Percentiles rank a stretch among this genome's conserved stretches.
Conservation (phyloP, 768 basidiomycete genomes). For the Leucosporidium creatinivorum region DNA sequence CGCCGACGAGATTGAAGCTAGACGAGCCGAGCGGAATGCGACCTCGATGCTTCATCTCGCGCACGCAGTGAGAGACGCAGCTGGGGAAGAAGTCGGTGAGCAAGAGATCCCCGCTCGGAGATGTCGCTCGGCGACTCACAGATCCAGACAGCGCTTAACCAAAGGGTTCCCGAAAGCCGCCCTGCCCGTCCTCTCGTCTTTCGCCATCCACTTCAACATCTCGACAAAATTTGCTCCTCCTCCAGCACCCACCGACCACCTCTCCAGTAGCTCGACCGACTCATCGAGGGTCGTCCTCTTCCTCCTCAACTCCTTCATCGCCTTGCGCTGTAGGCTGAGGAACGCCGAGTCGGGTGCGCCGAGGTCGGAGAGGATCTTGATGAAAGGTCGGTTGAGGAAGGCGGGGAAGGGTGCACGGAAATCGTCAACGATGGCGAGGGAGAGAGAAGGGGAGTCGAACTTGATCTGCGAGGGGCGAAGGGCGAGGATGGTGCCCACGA, state of each 20-base stretch:
- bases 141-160: no score
- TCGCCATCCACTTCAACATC: no score
- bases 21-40: constrained; percentile 60
- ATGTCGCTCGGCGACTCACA: no score
- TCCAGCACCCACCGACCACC: no score
- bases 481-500: constrained; percentile 50
- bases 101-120: no score
- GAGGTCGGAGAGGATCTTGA: constrained; percentile 54
- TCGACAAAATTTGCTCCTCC: no score
- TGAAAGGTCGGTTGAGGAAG: constrained; percentile 47
- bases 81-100: no score
- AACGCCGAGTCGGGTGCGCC: not conserved
- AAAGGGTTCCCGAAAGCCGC: no score
- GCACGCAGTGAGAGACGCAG: constrained; percentile 40
- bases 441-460: constrained; percentile 46
- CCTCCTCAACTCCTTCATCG: constrained; percentile 44
- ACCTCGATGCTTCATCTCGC: constrained; percentile 67
- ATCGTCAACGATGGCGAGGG: constrained; percentile 43
- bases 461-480: constrained; percentile 62
- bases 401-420: constrained; percentile 51
- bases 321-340: constrained; percentile 54
- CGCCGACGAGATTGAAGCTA: constrained; percentile 64
- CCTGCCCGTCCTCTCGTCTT: no score
- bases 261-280: no score
- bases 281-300: no score